Conservation (phyloP, 345 rosid species). For the Salix purpurea region DNA sequence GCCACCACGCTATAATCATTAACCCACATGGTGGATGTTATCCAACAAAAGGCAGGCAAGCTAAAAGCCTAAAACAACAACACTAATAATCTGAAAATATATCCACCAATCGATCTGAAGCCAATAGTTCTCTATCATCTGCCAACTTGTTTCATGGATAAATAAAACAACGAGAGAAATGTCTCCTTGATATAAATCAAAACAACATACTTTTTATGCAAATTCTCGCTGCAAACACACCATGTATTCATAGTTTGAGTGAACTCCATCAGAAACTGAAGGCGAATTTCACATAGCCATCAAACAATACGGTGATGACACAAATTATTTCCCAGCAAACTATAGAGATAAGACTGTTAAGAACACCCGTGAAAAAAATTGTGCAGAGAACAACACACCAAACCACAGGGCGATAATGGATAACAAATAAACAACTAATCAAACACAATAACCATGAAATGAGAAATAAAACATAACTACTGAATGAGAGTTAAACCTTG, state of each 20-base stretch:
- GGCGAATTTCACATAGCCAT: not conserved
- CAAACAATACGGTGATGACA: not conserved
- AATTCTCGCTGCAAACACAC: not conserved
- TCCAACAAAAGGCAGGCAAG: no score
- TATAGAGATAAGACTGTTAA: not conserved
- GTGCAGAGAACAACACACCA: not conserved
- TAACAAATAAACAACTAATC: not conserved
- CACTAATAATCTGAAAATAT: no score
- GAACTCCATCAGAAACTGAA: not conserved
- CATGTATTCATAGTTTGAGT: not conserved
- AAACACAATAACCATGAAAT: not conserved
- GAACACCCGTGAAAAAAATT: not conserved
- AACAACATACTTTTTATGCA: not conserved
- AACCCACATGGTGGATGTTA: no score
- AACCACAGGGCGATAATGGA: not conserved
- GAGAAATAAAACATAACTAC: not conserved
- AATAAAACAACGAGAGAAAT: not conserved
- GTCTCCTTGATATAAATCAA: not conserved
- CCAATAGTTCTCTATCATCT: not conserved
- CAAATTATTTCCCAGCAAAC: not conserved
- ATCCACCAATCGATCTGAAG: not conserved
- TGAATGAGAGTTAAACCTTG: not conserved
- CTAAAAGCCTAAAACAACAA: no score
- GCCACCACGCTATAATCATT: no score
- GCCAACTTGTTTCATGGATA: not conserved